Evolutionary conservation across 2,329 filamentous ascomycete species (phyloP), one percentile per base, ranked within the genome.

Genomic region (Stagonosporopsis chrysanthemi): DNA sequence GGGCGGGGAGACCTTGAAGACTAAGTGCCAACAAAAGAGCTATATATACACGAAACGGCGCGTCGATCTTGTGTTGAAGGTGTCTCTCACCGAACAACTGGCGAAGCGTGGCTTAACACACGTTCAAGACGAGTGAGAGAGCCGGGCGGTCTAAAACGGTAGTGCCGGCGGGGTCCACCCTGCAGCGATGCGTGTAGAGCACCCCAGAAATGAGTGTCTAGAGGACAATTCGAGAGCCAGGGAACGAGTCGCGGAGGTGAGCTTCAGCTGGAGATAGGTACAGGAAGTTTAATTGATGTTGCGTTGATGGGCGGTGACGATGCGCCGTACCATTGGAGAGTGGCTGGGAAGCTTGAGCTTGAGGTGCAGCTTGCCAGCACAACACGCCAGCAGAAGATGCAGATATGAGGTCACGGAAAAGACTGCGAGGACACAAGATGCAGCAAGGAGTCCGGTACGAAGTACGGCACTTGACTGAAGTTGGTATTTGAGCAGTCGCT

Each of bases 81-180:
- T 40, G 51, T 45, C 58, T 61, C 61, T 61, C 54, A 53, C 60
- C 51, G 43, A 50, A 42, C 48, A 52, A 49, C 35, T 24, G 45
- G 45, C 44, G 54, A 54, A 39, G 54, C 33, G 57, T 52, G 55
- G 64, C 58, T 61, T 39, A 54, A 53, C 35, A 42, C 54, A 54
- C 35, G 52, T 59, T 52, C 52, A 55, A 62, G 56, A 61, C 60
- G 56, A 49, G 65, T 62, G 56, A 63, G 53, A 66, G 63, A 61
- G 57, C 62, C 57, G 64, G 65, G 45, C 58, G 52, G 52, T 61
- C 63, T 55, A 65, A 67, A 60, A 52, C 64, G 63, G 63, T 59
- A 67, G 63, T 69, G 61, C 66, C 62, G 67, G 61, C 60, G 67
- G 65, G 68, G 68, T 62, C 40, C n/a, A 44, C 54, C 49, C 48